Evolutionary conservation across 495 filamentous ascomycete genomes (phyloP).

Genomic region (Lepraria neglecta): DNA sequence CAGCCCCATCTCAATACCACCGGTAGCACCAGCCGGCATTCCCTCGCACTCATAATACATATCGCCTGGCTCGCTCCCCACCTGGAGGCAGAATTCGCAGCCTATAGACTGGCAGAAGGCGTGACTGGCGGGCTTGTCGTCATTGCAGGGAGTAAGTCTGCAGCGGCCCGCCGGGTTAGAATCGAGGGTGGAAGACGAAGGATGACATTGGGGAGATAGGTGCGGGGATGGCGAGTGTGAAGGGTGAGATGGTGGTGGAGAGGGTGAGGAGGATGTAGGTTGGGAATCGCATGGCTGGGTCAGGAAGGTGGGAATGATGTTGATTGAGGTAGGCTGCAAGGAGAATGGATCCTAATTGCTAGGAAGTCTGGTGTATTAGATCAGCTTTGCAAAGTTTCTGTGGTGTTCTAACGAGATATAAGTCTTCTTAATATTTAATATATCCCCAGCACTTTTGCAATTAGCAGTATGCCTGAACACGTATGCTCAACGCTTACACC

Average conservation of each 20-base stretch:
- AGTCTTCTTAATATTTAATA: too few species aligned
- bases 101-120: conserved; percentile 9
- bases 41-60: conserved; percentile 19
- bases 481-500: too few species aligned
- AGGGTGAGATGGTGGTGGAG: background rate
- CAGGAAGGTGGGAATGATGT: too few species aligned
- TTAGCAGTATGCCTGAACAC: too few species aligned
- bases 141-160: conserved; percentile 42
- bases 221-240: background rate
- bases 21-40: background rate
- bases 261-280: conserved; percentile 26
- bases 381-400: too few species aligned
- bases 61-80: background rate
- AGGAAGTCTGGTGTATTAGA: too few species aligned
- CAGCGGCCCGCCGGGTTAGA: conserved; percentile 39
- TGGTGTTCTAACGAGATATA: too few species aligned
- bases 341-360: too few species aligned
- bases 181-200: background rate
- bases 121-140: conserved; percentile 3
- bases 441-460: too few species aligned
- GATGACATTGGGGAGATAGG: background rate
- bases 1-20: background rate
- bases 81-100: conserved; percentile 19
- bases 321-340: background rate
- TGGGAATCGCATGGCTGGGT: background rate